Base-by-base conservation (phyloP, 2,329 filamentous ascomycete genomes). In the Pyricularia sp. region DNA sequence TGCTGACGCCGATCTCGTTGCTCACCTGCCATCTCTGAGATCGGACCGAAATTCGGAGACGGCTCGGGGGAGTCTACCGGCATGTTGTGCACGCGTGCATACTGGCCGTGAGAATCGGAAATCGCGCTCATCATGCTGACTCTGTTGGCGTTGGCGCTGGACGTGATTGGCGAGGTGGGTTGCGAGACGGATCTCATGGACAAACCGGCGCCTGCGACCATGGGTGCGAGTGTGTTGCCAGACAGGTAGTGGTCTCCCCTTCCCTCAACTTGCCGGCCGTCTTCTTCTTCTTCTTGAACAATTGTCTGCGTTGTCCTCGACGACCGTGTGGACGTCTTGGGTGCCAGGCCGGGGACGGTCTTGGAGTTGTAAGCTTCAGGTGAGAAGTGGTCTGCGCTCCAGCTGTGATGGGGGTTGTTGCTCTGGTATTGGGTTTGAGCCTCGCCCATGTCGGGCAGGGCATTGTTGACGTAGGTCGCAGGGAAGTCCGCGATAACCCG, bases 361-460 rank as follows among this genome's bases (percentile, higher is more conserved):
- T 28, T 55, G 42, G 26, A 14, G 42, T 30, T 25, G 42, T 59
- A 58, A 26, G 36, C 26, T 4, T 50, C 36, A 9, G 65, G 42
- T 33, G 30, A 25, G 42, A 30, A 59, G 11, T 33, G 36, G 25
- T 59, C 66, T 28, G 66, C 50, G 20, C 26, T 28, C 50, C 59
- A 61, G 58, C 58, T 61, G 58, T 61, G 58, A 26, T 61, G 58
- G 23, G 25, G 58, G 58, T 26, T 61, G 23, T 12, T 10, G 65
- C 28, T 50, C 10, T 17, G 25, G 66, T 33, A 28, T 6, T 67
- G 30, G 7, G 36, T 14, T n/a, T 67, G 26, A n/a, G 50, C 23
- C 17, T 61, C 36, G 50, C 42, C 66, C 66, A 67, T 67, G 66
- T 67, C 66, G 55, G 66, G 66, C 26, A 67, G 66, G 23, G 66